Evolutionary conservation across 2,329 filamentous ascomycete genomes (phyloP).

Genomic region (Diaporthe nobilis): DNA sequence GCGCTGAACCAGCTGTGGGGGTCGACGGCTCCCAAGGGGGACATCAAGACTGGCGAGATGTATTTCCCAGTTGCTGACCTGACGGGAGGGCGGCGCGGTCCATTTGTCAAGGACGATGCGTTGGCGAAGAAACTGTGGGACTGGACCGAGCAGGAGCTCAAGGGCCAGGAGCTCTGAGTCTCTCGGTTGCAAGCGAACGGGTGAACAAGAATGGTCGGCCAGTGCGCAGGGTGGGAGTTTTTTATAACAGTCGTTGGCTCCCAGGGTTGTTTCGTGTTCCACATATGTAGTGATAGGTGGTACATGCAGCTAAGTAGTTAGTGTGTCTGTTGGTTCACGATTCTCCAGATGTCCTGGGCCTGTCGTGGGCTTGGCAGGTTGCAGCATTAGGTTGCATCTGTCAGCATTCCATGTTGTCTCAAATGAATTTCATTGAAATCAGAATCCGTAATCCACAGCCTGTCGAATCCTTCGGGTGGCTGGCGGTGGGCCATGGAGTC

Average conservation of each 20-base stretch:
- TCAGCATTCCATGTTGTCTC: neutral
- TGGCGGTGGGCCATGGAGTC: neutral
- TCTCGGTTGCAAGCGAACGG: neutral
- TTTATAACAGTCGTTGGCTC: neutral
- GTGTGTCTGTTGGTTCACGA: slow-evolving; percentile 1
- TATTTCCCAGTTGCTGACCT: slow-evolving; percentile 52
- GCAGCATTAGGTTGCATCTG: neutral
- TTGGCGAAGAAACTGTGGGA: slow-evolving; percentile 52
- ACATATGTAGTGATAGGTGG: neutral
- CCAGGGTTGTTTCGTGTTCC: neutral
- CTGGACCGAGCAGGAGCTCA: slow-evolving; percentile 53
- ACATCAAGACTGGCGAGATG: slow-evolving; percentile 49
- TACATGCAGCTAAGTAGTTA: neutral
- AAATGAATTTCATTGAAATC: neutral
- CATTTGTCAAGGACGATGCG: slow-evolving; percentile 46
- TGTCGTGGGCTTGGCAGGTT: neutral
- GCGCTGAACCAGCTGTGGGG: slow-evolving; percentile 38
- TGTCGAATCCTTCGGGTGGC: neutral
- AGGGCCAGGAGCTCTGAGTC: slow-evolving; percentile 20
- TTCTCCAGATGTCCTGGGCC: neutral
- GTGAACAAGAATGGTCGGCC: too few species aligned
- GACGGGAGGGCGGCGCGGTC: slow-evolving; percentile 44
- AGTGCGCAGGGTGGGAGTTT: neutral
- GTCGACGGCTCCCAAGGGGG: slow-evolving; percentile 30
- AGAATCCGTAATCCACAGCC: neutral